Evolutionary conservation across 2,329 filamentous ascomycete species (phyloP), one percentile per base, ranked within the genome.

Genomic region (Fusarium musae): DNA sequence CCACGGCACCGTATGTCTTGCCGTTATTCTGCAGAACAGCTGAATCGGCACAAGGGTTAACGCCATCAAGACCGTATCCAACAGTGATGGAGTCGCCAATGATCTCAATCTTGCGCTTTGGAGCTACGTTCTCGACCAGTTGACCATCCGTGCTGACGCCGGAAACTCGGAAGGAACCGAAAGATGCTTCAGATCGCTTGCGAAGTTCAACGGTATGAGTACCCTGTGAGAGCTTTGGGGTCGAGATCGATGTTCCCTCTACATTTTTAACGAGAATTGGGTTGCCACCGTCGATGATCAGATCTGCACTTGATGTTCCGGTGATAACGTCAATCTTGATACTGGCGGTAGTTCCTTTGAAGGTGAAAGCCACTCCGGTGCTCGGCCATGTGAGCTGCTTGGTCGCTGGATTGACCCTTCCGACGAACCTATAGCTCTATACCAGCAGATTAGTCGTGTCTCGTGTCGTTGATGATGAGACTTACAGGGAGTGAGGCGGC

Each of bases 11-110:
- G 59, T 85, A 85, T 9, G 83, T 85, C 62, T 80, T 80, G 19
- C 82, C 79, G 43, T 82, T 83, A 67, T 84, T 77, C 66, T 84
- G 80, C 5, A 84, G 63, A 9, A 77, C 76, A 6, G 84, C 83
- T 5, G 77, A 79, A 76, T 85, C 82, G 6, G 76, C 76, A 71
- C 84, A 85, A 15, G 84, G 83, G 23, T 79, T 69, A 9, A 76
- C 74, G 44, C 82, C 84, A 60, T 84, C 83, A 19, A 85, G 79
- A 4, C 84, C 84, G 66, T 85, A 85, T 7, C 83, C 84, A 8
- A 84, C 84, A 5, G 78, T 82, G 69, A 85, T 85, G 30, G 83
- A 85, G 75, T 85, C 84, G 13, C 84, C 84, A 34, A 85, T 83
- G 50, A 85, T 75, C 68, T 85, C 83, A 44, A 85, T 84, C 63